These are phyloP conservation scores for Rhexocercosporidium sp. DNA, from an alignment of 2,329 filamentous ascomycete genomes.

Conservation along the genomic window DNA sequence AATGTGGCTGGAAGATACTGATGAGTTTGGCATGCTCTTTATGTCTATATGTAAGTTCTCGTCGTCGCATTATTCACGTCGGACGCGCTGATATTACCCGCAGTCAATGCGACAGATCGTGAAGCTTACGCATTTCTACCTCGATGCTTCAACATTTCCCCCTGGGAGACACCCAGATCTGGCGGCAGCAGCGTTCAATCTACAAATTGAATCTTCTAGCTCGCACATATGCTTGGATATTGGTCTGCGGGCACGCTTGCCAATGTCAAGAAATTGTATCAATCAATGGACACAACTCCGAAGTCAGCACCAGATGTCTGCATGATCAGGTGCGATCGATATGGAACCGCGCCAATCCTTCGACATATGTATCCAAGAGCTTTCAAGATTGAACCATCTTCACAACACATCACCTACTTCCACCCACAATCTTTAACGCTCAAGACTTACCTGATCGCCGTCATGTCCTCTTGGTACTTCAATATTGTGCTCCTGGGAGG, in stretches of 20 bases:
- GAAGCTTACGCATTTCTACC: constrained; percentile 4
- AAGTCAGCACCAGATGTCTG: too few relatives aligned
- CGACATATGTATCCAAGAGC: not conserved
- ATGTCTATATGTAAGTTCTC: constrained; percentile 43
- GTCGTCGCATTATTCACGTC: not conserved
- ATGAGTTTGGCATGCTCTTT: constrained; percentile 49
- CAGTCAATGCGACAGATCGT: constrained; percentile 16
- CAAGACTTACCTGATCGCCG: not conserved
- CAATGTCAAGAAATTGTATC: not conserved
- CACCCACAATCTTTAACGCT: not conserved
- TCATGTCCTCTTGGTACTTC: too few relatives aligned
- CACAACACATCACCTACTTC: too few relatives aligned
- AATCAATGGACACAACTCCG: too few relatives aligned
- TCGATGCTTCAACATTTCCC: constrained; percentile 2
- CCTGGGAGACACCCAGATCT: not conserved
- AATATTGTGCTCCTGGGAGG: too few relatives aligned
- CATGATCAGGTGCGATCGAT: too few relatives aligned
- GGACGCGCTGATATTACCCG: not conserved
- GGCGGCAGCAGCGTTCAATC: not conserved
- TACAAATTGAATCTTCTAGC: not conserved
- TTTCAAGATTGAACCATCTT: not conserved
- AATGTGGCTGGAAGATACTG: constrained; percentile 49
- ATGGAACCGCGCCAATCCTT: too few relatives aligned
- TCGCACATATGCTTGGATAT: not conserved
- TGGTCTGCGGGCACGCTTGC: not conserved